Evolutionary conservation across 352 stramenopile genomes (phyloP), one percentile per base, ranked within the genome.

Genomic region (Phytophthora constricta): DNA sequence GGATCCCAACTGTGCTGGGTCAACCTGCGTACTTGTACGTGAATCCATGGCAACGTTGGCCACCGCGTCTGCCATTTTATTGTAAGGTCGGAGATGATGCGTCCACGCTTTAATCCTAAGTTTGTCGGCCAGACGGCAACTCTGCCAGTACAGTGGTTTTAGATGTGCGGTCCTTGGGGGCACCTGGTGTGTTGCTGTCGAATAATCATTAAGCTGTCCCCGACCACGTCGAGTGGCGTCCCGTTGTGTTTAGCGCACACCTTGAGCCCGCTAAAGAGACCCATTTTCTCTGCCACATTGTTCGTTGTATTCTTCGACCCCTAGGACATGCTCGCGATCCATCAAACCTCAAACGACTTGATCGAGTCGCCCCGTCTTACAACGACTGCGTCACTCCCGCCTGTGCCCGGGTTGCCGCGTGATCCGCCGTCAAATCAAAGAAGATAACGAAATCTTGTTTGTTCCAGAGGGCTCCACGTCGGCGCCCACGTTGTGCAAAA

Each of bases 211-310:
- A 13, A 9, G 16, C 41, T 47, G 17, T 71, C 57, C 54, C 48
- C 63, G 47, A 58, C 16, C 55, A 51, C n/a, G 48, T 71, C 19
- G 34, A 71, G 39, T 28, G 41, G 41, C 17, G 3, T 3, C 2
- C 33, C 58, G 31, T 16, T 60, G 10, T 53, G 67, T 22, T 68
- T 68, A n/a, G n/a, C n/a, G n/a, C n/a, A n/a, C n/a, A n/a, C n/a
- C n/a, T n/a, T n/a, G n/a, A n/a, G n/a, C n/a, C n/a, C n/a, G n/a
- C n/a, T n/a, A n/a, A n/a, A n/a, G n/a, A n/a, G n/a, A n/a, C n/a
- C n/a, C n/a, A n/a, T n/a, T n/a, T n/a, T n/a, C n/a, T n/a, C n/a
- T n/a, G n/a, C n/a, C n/a, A n/a, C n/a, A n/a, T n/a, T n/a, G n/a
- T n/a, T n/a, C n/a, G n/a, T n/a, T n/a, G n/a, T n/a, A n/a, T n/a